These are phyloP conservation scores for Rubia peregrina DNA, from an alignment of 305 asterid species.

Conservation along the genomic window DNA sequence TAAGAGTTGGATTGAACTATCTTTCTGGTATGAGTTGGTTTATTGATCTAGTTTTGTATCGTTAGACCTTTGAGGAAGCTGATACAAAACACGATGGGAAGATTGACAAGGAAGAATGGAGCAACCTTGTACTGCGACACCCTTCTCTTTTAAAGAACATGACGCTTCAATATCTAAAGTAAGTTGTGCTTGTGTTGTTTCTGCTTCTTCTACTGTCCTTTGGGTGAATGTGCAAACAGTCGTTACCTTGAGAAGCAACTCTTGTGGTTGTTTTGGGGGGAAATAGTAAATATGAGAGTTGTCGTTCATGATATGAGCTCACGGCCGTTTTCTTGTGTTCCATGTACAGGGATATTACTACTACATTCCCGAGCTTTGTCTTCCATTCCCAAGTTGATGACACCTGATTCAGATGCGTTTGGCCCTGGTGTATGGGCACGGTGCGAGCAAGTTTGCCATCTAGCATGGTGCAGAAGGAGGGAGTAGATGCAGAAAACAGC, in stretches of 20 bases:
- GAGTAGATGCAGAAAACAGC: not conserved
- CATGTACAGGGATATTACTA: conserved; percentile 57
- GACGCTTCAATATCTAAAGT: conserved; percentile 92
- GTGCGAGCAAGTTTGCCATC: too few relatives aligned
- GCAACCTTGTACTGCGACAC: conserved; percentile 62
- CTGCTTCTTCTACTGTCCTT: not conserved
- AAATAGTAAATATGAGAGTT: not conserved
- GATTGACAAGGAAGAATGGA: conserved; percentile 92
- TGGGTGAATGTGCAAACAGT: not conserved
- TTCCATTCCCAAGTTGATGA: conserved; percentile 75
- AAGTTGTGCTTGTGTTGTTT: conserved; percentile 21
- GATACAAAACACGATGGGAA: conserved; percentile 80
- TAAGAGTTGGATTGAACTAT: not conserved
- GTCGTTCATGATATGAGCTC: not conserved
- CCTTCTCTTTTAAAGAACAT: conserved; percentile 84
- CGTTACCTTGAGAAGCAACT: too few relatives aligned
- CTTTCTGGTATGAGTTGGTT: not conserved
- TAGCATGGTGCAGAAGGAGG: not conserved
- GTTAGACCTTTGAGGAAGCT: conserved; percentile 95
- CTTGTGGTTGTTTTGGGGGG: too few relatives aligned
- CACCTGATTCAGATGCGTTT: conserved; percentile 19
- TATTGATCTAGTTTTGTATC: conserved; percentile 9
- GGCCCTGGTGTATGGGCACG: not conserved
- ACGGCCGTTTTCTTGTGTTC: not conserved
- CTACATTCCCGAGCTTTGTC: conserved; percentile 71